Percentiles rank a stretch among this genome's conserved stretches.
These are phyloP conservation scores for Candida insectalens DNA, from an alignment of 805 yeast genomes.

Conservation along the genomic window DNA sequence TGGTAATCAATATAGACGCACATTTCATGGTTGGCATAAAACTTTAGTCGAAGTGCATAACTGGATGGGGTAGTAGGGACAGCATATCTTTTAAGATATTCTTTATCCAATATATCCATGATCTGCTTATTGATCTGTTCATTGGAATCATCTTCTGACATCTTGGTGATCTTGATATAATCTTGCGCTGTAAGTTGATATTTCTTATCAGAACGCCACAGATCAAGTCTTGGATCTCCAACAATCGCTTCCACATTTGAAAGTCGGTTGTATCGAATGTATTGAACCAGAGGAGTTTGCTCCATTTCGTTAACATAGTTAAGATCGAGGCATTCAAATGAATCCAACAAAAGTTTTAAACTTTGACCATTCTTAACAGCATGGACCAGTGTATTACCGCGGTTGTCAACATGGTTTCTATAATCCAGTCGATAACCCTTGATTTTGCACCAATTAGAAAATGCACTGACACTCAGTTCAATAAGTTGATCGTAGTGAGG, in stretches of 20 bases:
- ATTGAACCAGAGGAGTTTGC: conserved; percentile 63
- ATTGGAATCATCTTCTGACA: conserved; percentile 5
- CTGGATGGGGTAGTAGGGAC: conserved; percentile 16
- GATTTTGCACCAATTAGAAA: conserved; percentile 30
- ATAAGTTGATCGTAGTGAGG: conserved; percentile 45
- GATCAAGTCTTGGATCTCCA: conserved; percentile 37
- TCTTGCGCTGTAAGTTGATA: conserved; percentile 32
- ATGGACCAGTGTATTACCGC: conserved; percentile 74
- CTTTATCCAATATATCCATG: conserved; percentile 25
- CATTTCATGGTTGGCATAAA: conserved; percentile 18
- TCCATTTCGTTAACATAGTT: conserved; percentile 51
- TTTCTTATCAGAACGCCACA: conserved; percentile 23
- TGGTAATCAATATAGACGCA: conserved; percentile 16
- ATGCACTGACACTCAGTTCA: conserved; percentile 32
- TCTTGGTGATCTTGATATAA: conserved; percentile 30
- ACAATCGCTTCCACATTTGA: conserved; percentile 48
- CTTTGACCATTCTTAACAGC: conserved; percentile 40
- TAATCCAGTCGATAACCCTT: conserved; percentile 29
- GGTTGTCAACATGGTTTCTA: conserved; percentile 57
- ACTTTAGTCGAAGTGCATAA: conserved; percentile 24
- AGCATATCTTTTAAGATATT: conserved; percentile 11
- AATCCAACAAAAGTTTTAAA: conserved; percentile 29
- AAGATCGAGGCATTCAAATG: conserved; percentile 33
- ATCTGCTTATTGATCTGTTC: conserved; percentile 14
- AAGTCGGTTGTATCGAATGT: conserved; percentile 56